phyloP scores from a whole-genome alignment of 148 eudicot species.

The Silene latifolia region DNA sequence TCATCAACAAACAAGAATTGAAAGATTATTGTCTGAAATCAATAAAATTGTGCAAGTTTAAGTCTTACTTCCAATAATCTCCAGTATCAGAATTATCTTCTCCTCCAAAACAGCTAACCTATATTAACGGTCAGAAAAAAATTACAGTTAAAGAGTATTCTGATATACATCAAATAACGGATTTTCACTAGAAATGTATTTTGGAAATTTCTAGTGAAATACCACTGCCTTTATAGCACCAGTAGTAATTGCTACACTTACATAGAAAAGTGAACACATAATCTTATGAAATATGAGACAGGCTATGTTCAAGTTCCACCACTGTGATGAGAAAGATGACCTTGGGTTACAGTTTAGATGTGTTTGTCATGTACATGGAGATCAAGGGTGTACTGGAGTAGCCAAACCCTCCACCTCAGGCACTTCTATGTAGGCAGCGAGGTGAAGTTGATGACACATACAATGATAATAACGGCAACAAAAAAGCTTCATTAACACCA shows the following conservation, averaged over 20 bases:
- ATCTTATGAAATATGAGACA: not conserved
- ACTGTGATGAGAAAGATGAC: not conserved
- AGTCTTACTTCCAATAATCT: conserved; percentile 71
- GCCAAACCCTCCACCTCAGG: not conserved
- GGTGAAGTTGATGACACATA: not conserved
- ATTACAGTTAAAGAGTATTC: conserved; percentile 5
- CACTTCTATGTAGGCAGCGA: not conserved
- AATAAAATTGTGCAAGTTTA: not conserved
- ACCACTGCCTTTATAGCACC: not conserved
- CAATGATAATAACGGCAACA: not conserved
- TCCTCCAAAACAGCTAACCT: conserved; percentile 86
- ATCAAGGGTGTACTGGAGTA: not conserved
- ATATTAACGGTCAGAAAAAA: not conserved
- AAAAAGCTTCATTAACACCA: not conserved
- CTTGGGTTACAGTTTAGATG: not conserved
- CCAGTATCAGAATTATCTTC: conserved; percentile 66
- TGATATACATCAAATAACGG: not conserved
- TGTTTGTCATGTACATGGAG: not conserved
- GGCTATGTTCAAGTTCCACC: not conserved
- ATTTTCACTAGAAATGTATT: not conserved
- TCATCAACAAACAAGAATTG: not conserved
- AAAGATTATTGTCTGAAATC: not conserved
- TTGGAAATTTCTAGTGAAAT: not conserved
- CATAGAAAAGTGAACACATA: not conserved
- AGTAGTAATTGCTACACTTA: not conserved